These are phyloP conservation scores for Acacia confusa DNA, from an alignment of 306 rosid species.

Conservation along the genomic window DNA sequence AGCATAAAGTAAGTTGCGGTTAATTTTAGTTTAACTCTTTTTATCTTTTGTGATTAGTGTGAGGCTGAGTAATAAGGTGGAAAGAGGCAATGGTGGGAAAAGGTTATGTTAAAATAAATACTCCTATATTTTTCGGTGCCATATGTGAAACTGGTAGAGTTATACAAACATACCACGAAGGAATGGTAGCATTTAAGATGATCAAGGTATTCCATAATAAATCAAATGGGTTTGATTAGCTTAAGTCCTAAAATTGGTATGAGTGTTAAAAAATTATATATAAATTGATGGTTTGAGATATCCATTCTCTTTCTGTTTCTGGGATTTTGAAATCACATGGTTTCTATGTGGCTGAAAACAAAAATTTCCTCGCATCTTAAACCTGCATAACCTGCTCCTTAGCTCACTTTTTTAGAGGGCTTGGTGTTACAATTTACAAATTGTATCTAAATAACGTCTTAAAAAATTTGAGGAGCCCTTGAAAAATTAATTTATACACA, in stretches of 20 bases:
- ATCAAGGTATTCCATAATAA: background rate
- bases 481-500: too few relatives aligned
- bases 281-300: background rate
- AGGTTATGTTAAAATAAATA: background rate
- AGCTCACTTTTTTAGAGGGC: background rate
- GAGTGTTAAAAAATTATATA: background rate
- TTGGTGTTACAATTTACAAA: background rate
- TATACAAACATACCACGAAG: background rate
- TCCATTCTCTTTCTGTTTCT: background rate
- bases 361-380: background rate
- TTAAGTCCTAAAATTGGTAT: background rate
- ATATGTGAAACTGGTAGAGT: background rate
- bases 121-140: background rate
- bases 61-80: background rate
- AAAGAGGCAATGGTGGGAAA: background rate
- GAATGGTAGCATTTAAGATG: background rate
- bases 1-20: constrained; percentile 30
- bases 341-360: background rate
- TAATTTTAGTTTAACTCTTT: constrained; percentile 37
- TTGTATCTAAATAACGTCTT: background rate
- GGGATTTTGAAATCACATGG: background rate
- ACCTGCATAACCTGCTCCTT: background rate
- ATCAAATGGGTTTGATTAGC: background rate
- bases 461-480: background rate
- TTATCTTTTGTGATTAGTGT: background rate